Base-by-base conservation (phyloP, 495 filamentous ascomycete genomes). In the Talaromyces wortmannii region DNA sequence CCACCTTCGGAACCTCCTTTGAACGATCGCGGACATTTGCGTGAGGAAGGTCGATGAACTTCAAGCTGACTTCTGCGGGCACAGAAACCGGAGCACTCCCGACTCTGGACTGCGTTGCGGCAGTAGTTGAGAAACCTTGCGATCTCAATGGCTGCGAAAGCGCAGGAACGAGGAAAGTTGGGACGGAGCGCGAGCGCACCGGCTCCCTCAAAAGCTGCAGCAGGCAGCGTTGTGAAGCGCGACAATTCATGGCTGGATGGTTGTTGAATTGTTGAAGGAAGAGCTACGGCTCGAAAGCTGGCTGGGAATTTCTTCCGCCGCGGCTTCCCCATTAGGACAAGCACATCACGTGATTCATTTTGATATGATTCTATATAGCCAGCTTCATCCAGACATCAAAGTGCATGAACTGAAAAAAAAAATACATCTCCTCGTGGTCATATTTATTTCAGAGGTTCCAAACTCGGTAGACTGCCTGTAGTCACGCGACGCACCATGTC, bases 81-180 rank as follows among this genome's bases (percentile, higher is more conserved):
- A 97, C 78, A 47, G 89, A 85, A 59, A 98, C 79, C 31, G 91
- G 80, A 45, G 88, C 86, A 59, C 81, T 77, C 61, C 92, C 92
- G 55, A 97, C 85, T 74, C 95, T 90, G 49, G 92, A 97, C 54
- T 74, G 74, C 52, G 74, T 71, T 65, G 61, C 72, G 31, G 84
- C 62, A 32, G 89, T 85, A 45, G 80, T 83, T 6, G 89, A 88
- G 77, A 97, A 96, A 55, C 76, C 70, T 70, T 85, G 80, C 56
- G 76, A 65, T 30, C 76, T 67, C 31, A 63, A 50, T 48, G 74
- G 60, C 6, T 68, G 64, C 17, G 84, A 81, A 67, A 90, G 86
- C 7, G 87, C 88, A 0, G 90, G 88, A 12, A 91, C 73, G 50
- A 91, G 86, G 69, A 91, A 91, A 15, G 81, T 67, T 40, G 87